Conservation (phyloP, 495 filamentous ascomycete genomes). For the Neurospora tetraspora region DNA sequence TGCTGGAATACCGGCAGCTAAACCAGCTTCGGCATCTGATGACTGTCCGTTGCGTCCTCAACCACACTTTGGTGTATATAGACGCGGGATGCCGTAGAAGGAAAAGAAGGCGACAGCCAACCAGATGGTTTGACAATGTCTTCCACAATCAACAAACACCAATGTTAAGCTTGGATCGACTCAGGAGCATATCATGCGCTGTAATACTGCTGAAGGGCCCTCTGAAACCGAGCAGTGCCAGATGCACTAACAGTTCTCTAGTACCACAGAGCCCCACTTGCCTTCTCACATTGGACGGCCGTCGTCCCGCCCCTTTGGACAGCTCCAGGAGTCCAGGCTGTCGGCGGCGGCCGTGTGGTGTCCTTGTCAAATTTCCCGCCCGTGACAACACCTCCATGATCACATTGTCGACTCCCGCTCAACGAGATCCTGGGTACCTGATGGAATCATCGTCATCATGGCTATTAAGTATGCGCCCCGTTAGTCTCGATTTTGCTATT, state of each 20-base stretch:
- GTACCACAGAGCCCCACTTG: neutral
- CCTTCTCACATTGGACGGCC: neutral
- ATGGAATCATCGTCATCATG: constrained; percentile 33
- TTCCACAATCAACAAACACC: neutral
- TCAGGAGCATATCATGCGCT: neutral
- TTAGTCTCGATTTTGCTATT: neutral
- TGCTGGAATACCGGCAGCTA: neutral
- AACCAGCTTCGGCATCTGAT: neutral
- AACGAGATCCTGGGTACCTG: constrained; percentile 8
- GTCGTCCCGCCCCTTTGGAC: neutral
- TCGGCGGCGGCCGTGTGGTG: neutral
- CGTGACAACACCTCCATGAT: neutral
- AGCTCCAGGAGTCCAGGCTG: neutral
- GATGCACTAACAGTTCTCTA: neutral
- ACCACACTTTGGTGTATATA: neutral
- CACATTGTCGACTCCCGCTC: neutral
- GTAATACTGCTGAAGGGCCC: neutral
- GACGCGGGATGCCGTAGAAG: neutral
- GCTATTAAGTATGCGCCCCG: constrained; percentile 33
- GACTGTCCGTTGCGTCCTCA: neutral
- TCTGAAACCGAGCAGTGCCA: neutral
- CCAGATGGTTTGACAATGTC: neutral
- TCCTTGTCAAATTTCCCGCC: neutral
- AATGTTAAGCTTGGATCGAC: neutral
- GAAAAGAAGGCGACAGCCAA: neutral